Conservation (phyloP, 345 rosid genomes). For the Gossypium herbaceum region DNA sequence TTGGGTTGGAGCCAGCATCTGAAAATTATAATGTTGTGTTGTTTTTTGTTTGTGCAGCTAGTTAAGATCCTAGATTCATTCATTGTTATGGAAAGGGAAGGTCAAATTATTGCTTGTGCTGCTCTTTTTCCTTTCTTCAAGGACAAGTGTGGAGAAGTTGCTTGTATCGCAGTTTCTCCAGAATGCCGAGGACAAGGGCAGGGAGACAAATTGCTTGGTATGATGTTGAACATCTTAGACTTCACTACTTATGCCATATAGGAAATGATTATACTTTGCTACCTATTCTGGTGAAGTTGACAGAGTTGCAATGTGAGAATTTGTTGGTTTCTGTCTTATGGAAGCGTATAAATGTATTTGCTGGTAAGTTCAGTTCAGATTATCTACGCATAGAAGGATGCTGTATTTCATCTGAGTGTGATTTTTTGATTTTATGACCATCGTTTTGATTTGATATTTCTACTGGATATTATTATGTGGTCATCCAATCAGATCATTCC, state of each 20-base stretch:
- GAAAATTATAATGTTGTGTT: slow-evolving; percentile 11
- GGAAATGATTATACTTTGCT: neutral
- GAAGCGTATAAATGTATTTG: neutral
- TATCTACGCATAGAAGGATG: neutral
- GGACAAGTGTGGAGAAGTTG: slow-evolving; percentile 89
- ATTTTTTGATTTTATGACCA: neutral
- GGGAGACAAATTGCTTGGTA: slow-evolving; percentile 95
- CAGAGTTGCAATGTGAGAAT: neutral
- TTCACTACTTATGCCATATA: neutral
- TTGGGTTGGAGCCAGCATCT: slow-evolving; percentile 2
- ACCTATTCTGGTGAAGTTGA: neutral
- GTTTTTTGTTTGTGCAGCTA: slow-evolving; percentile 38
- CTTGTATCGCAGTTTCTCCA: slow-evolving; percentile 86
- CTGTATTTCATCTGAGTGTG: neutral
- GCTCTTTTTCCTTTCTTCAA: slow-evolving; percentile 81
- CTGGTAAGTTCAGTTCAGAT: neutral
- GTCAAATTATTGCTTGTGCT: slow-evolving; percentile 84
- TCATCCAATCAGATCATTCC: neutral
- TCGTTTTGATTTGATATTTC: neutral
- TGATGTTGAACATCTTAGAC: neutral
- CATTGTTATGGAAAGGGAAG: slow-evolving; percentile 53
- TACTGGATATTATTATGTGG: neutral
- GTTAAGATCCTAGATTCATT: slow-evolving; percentile 31
- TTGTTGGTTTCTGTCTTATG: neutral
- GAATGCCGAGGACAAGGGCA: slow-evolving; percentile 97